Conservation (phyloP, 2,329 filamentous ascomycete genomes). For the Verticillium albo-atrum region DNA sequence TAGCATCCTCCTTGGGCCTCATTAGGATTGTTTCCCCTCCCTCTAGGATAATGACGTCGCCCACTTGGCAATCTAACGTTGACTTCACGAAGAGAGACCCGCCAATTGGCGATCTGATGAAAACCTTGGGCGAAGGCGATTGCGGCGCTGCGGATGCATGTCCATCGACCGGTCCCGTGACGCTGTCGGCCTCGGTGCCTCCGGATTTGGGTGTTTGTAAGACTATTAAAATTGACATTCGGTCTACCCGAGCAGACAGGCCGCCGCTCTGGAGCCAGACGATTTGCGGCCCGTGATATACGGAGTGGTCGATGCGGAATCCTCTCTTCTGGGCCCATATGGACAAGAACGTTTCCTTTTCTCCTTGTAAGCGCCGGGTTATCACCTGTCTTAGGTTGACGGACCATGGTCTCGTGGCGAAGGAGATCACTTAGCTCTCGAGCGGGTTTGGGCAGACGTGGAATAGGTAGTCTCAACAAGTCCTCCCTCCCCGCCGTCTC, state of each 20-base stretch:
- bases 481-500: neutral
- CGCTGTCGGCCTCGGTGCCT: neutral
- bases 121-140: neutral
- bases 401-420: neutral
- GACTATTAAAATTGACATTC: neutral
- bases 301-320: neutral
- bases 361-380: neutral
- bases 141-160: neutral
- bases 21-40: neutral
- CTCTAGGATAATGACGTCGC: neutral
- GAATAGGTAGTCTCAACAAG: neutral
- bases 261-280: neutral
- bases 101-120: neutral
- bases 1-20: neutral
- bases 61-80: neutral
- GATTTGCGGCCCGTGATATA: neutral
- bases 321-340: neutral
- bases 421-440: neutral
- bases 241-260: neutral
- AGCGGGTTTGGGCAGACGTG: neutral
- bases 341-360: neutral
- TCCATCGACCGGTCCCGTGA: neutral
- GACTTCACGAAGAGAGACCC: neutral
- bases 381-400: neutral
- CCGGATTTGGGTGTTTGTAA: neutral